phyloP scores from a whole-genome alignment of 257 asterid genomes.

The Euphrasia confusa region DNA sequence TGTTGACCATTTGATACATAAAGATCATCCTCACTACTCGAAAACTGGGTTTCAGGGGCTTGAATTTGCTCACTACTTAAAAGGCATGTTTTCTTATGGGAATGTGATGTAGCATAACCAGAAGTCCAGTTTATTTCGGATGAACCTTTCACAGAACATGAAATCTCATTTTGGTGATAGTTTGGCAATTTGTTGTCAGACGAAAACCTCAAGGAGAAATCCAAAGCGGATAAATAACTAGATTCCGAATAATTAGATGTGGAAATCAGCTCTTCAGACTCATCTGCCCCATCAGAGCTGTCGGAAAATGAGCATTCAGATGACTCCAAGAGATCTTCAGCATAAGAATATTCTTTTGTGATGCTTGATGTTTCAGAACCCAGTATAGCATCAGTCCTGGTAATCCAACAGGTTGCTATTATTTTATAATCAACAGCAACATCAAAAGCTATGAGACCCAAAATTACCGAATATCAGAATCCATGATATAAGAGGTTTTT shows the following conservation, averaged over 20 bases:
- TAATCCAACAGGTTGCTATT: slow-evolving; percentile 20
- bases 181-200: slow-evolving; percentile 35
- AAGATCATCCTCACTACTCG: slow-evolving; percentile 29
- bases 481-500: slow-evolving; percentile 3
- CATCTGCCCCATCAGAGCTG: slow-evolving; percentile 51
- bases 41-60: slow-evolving; percentile 29
- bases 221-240: slow-evolving; percentile 65
- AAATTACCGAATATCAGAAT: slow-evolving; percentile 15
- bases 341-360: slow-evolving; percentile 39
- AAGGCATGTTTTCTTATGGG: slow-evolving; percentile 25
- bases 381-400: slow-evolving; percentile 37
- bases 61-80: slow-evolving; percentile 25
- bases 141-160: slow-evolving; percentile 32
- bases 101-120: slow-evolving; percentile 24
- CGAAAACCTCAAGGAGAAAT: slow-evolving; percentile 42
- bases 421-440: slow-evolving; percentile 21
- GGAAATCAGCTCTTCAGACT: slow-evolving; percentile 33
- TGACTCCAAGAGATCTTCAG: slow-evolving; percentile 58
- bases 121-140: slow-evolving; percentile 28
- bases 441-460: slow-evolving; percentile 12
- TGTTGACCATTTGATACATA: slow-evolving; percentile 25
- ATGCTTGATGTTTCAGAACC: slow-evolving; percentile 45
- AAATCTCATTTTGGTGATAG: slow-evolving; percentile 29
- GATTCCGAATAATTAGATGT: slow-evolving; percentile 31
- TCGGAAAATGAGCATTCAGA: slow-evolving; percentile 63